These are phyloP conservation scores for Elsinoe batatas DNA, from an alignment of 2,329 filamentous ascomycete genomes.

Conservation along the genomic window DNA sequence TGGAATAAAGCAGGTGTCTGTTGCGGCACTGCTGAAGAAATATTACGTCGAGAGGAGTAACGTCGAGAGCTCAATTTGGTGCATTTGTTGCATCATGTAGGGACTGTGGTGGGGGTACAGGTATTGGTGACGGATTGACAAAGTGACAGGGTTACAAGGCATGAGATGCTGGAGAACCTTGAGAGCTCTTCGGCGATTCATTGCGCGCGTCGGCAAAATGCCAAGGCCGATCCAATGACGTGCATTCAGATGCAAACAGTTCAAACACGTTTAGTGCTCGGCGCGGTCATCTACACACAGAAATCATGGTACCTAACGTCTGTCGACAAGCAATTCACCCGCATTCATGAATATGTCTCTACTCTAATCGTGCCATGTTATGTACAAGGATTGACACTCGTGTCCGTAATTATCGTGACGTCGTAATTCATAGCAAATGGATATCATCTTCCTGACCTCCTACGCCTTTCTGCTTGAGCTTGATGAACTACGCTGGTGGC, in stretches of 20 bases:
- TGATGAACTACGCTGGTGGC: conserved; percentile 6
- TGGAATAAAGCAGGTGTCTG: neutral
- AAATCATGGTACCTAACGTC: too few species aligned
- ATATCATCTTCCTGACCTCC: neutral
- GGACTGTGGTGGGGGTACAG: neutral
- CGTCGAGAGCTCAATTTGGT: neutral
- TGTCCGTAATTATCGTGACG: neutral
- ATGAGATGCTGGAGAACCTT: neutral
- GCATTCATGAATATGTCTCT: neutral
- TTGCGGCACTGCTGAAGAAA: neutral
- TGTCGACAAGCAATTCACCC: too few species aligned
- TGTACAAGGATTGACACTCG: neutral
- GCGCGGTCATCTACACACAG: too few species aligned
- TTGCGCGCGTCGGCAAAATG: neutral
- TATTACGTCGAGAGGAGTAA: neutral
- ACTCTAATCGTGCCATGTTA: neutral
- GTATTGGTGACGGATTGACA: neutral
- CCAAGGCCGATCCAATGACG: conserved; percentile 1
- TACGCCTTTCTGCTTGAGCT: neutral
- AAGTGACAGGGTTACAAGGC: conserved; percentile 3
- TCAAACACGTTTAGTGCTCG: too few species aligned
- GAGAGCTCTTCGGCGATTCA: conserved; percentile 6
- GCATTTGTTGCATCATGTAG: neutral
- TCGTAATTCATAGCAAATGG: neutral
- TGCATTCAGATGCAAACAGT: neutral